These are phyloP conservation scores for Fraxinus greggii DNA, from an alignment of 305 asterid species.

Conservation along the genomic window DNA sequence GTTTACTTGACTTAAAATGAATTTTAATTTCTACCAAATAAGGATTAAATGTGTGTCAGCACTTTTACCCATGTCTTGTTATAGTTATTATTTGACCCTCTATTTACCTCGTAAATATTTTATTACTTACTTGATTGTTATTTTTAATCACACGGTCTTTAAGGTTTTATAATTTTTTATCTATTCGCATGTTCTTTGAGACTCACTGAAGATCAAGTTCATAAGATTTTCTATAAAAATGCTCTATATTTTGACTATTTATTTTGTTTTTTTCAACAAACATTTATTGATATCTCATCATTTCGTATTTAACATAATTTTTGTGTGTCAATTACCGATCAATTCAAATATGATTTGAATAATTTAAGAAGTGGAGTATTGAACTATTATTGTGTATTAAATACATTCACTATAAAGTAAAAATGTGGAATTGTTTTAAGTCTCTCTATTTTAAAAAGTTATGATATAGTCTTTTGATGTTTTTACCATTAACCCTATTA, in stretches of 20 bases:
- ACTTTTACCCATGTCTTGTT: background rate
- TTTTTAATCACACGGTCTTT: background rate
- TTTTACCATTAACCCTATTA: background rate
- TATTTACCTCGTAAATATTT: background rate
- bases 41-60: background rate
- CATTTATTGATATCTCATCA: background rate
- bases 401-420: background rate
- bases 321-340: background rate
- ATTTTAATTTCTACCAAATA: background rate
- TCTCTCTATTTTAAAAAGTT: background rate
- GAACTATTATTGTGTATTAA: background rate
- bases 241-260: background rate
- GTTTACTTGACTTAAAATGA: too few relatives aligned
- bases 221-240: too few relatives aligned
- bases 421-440: background rate
- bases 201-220: background rate
- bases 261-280: too few relatives aligned
- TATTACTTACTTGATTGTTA: background rate
- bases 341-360: too few relatives aligned
- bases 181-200: background rate
- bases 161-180: too few relatives aligned
- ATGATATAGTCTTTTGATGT: too few relatives aligned
- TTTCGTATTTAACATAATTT: background rate
- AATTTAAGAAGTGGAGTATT: background rate
- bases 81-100: background rate